Evolutionary conservation across 75 land plant genomes (phyloP).

Genomic region (Chamaecyparis obtusa): DNA sequence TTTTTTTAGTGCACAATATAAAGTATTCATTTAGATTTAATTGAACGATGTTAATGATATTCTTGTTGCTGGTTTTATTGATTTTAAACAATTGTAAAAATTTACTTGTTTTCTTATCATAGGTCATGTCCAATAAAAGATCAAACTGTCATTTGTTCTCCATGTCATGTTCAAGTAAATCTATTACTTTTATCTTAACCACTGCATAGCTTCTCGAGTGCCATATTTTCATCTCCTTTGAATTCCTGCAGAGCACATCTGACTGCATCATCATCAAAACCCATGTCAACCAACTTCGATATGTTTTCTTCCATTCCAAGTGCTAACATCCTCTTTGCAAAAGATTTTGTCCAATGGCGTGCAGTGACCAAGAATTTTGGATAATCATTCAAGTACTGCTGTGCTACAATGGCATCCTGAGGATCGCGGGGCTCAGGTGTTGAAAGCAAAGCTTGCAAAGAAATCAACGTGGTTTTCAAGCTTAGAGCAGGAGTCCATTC

Average conservation of each 20-base stretch:
- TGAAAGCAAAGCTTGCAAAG: constrained; percentile 91
- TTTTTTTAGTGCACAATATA: no score
- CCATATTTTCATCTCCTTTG: background rate
- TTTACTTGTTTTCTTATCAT: no score
- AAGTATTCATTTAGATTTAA: no score
- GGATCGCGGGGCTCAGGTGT: no score
- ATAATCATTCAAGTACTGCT: constrained; percentile 48
- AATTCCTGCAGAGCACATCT: background rate
- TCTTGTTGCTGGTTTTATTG: no score
- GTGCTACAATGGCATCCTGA: constrained; percentile 97
- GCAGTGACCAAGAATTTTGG: constrained; percentile 61
- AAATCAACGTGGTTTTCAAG: constrained; percentile 86
- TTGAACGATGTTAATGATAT: no score
- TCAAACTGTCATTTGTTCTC: no score
- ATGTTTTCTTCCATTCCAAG: constrained; percentile 86
- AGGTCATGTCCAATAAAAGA: no score
- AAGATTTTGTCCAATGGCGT: constrained; percentile 89
- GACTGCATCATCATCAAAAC: background rate
- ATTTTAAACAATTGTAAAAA: no score
- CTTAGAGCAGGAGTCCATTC: constrained; percentile 98
- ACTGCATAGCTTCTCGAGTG: background rate
- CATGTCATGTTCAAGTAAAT: no score
- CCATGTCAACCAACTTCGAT: background rate
- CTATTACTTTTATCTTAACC: background rate
- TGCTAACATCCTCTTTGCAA: constrained; percentile 74